Evolutionary conservation across 495 filamentous ascomycete species (phyloP).

Genomic region (Tuber melanosporum): DNA sequence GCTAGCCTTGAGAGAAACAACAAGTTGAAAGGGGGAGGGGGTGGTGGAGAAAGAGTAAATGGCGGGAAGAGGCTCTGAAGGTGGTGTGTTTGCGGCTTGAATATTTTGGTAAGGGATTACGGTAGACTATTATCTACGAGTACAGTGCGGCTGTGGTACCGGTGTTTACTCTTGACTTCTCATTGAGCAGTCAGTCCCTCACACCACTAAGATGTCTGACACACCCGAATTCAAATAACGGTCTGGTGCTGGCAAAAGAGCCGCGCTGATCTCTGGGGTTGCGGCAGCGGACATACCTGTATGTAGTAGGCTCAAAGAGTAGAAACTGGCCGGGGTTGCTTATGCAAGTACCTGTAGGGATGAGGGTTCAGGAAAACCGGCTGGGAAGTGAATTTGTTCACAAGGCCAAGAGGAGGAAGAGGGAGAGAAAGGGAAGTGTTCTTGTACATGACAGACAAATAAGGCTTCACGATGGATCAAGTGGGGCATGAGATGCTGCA

Average conservation of each 20-base stretch:
- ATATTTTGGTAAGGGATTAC: constrained; percentile 19
- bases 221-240: constrained; percentile 24
- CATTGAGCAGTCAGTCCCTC: constrained; percentile 10
- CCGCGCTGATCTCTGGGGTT: constrained; percentile 23
- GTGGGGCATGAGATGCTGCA: constrained; percentile 6
- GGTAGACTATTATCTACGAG: constrained; percentile 11
- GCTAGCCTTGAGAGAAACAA: not conserved
- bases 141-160: constrained; percentile 22
- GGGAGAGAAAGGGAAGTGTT: constrained; percentile 1
- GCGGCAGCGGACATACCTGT: constrained; percentile 23
- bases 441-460: not conserved
- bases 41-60: constrained; percentile 6
- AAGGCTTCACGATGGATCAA: constrained; percentile 5
- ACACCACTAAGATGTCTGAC: constrained; percentile 29
- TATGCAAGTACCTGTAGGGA: constrained; percentile 28
- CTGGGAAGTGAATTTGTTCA: not conserved
- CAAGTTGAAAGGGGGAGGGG: not conserved
- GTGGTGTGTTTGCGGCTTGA: constrained; percentile 37
- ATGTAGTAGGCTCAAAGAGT: constrained; percentile 38
- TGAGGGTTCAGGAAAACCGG: constrained; percentile 24
- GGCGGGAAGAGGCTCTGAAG: constrained; percentile 17
- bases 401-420: constrained; percentile 7
- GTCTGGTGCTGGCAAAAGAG: constrained; percentile 34
- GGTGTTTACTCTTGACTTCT: constrained; percentile 25
- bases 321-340: constrained; percentile 29